Evolutionary conservation across 305 asterid species (phyloP).

Genomic region (Fraxinus paxiana): DNA sequence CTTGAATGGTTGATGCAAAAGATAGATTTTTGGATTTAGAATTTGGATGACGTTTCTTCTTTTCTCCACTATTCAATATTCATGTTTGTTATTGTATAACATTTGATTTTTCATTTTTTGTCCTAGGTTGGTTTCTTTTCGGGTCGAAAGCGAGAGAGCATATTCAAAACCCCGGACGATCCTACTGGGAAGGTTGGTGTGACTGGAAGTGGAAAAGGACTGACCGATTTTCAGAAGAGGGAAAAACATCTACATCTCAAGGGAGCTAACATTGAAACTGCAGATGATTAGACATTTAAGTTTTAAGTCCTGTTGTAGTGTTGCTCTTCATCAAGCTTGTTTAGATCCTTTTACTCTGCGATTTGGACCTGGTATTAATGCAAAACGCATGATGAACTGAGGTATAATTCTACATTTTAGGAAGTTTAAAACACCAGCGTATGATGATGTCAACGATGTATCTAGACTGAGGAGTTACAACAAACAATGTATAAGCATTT

Average conservation of each 20-base stretch:
- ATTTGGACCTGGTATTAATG: background rate
- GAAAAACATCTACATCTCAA: slow-evolving; percentile 95
- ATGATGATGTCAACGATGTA: background rate
- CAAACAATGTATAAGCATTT: background rate
- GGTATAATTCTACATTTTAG: background rate
- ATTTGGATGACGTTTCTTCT: background rate
- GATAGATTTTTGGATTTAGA: background rate
- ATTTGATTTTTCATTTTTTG: slow-evolving; percentile 6
- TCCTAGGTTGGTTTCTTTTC: slow-evolving; percentile 88
- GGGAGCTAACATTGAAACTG: slow-evolving; percentile 65
- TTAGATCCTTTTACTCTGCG: slow-evolving; percentile 12
- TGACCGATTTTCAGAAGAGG: slow-evolving; percentile 91
- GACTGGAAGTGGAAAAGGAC: slow-evolving; percentile 93
- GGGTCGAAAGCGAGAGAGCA: slow-evolving; percentile 95
- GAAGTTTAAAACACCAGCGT: background rate
- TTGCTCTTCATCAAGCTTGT: slow-evolving; percentile 20
- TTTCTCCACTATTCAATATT: background rate
- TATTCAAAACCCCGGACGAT: slow-evolving; percentile 91
- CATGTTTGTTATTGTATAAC: background rate
- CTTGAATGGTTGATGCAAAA: background rate
- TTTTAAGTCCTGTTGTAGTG: background rate
- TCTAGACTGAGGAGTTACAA: background rate
- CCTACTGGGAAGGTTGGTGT: slow-evolving; percentile 95
- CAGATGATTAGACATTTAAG: slow-evolving; percentile 44
- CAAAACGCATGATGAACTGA: background rate